Percentiles rank a stretch among this genome's conserved stretches.
Evolutionary conservation across 139 green algal genomes (phyloP).

Genomic region (Chlorella ohadii): DNA sequence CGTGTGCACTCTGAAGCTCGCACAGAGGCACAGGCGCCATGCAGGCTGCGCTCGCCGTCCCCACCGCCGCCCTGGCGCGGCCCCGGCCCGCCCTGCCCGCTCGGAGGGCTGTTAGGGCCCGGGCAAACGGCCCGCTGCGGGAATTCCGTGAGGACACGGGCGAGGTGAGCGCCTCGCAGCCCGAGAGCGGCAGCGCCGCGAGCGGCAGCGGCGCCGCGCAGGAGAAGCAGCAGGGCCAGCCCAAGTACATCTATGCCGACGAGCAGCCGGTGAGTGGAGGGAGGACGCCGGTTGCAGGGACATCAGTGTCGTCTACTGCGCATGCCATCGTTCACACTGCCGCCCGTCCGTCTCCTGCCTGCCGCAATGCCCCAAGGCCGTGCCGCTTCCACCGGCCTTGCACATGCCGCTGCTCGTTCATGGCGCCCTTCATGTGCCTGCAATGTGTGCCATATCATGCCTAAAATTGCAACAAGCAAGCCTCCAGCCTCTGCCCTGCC

Average conservation of each 20-base stretch:
- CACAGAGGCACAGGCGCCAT: too few relatives aligned
- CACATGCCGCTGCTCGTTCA: background rate
- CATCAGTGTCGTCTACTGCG: background rate
- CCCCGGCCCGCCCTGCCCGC: too few relatives aligned
- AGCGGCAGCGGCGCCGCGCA: background rate
- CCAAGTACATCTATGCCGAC: constrained; percentile 11
- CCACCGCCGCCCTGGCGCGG: too few relatives aligned
- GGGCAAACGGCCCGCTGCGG: background rate
- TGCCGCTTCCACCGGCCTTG: too few relatives aligned
- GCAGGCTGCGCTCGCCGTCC: too few relatives aligned
- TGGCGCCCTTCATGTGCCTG: background rate
- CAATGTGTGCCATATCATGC: too few relatives aligned
- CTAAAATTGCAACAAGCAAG: too few relatives aligned
- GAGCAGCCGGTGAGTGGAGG: background rate
- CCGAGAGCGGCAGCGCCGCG: background rate
- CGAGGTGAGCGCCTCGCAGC: background rate
- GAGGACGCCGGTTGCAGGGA: background rate
- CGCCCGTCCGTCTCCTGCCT: too few relatives aligned
- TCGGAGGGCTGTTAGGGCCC: background rate
- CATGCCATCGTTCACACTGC: background rate
- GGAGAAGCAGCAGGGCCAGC: background rate
- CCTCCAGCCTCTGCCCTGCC: background rate
- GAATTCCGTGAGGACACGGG: constrained; percentile 23
- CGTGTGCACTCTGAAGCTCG: too few relatives aligned
- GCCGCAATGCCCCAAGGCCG: background rate